Base-by-base conservation (phyloP, 2,329 filamentous ascomycete species). In the Trichoderma sp. region DNA sequence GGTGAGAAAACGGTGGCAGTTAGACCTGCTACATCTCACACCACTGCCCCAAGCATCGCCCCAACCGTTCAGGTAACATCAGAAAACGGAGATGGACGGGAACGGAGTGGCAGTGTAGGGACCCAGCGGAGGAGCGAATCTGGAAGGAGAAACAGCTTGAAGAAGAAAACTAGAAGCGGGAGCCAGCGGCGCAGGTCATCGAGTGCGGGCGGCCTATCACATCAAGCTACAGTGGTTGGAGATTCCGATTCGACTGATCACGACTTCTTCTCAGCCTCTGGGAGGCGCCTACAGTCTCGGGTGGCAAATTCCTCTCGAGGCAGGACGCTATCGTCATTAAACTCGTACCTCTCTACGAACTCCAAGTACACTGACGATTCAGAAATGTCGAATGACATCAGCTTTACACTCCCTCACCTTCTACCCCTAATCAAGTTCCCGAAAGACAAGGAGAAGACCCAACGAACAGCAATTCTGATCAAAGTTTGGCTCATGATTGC, bases 401-500 rank as follows among this genome's bases (percentile, higher is more conserved):
- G 83, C 28, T 83, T 85, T 72, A 81, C 85, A 4, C 81, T 84
- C 6, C 82, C 85, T 6, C 83, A 83, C 61, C 78, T 86, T 7
- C 78, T 89, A 57, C 87, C 88, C 0, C 76, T 84, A 18, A 81
- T 90, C 21, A 84, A 87, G 43, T 89, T 90, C 70, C 81, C 88
- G 8, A 86, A 86, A 74, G 86, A 86, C 11, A 86, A 87, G 75
- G 83, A 86, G 73, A 84, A 82, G 74, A 82, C 83, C 34, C 85
- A 86, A 68, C 84, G 87, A 58, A 83, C 81, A 36, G 82, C 83
- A 7, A 83, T 90, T 12, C 80, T 99, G 18, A 84, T 94, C 24
- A 92, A 91, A 75, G 90, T 98, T 36, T 99, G 96, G 96, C 85
- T 98, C 9, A 92, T 96, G 79, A 94, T 98, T 73, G 92, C 94